Conservation (phyloP, 768 basidiomycete genomes). For the Tephrocybe sp. region DNA sequence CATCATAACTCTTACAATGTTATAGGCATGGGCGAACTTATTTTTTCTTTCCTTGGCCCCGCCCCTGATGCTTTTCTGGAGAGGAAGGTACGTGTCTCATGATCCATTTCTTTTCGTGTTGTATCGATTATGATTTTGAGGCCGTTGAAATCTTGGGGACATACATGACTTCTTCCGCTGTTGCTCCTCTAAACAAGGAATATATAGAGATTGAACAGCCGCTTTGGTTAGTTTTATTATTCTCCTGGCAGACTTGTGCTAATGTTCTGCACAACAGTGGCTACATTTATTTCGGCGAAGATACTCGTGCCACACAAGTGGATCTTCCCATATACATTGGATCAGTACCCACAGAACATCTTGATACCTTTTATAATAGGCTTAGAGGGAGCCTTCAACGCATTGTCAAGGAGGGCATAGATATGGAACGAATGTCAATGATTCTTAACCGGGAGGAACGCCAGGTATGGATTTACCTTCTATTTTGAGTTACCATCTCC, state of each 20-base stretch:
- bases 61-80: slow-evolving; percentile 66
- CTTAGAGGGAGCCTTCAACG: slow-evolving; percentile 66
- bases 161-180: slow-evolving; percentile 85
- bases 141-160: slow-evolving; percentile 84
- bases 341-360: slow-evolving; percentile 78
- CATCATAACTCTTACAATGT: slow-evolving; percentile 1
- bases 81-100: slow-evolving; percentile 46
- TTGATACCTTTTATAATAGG: slow-evolving; percentile 68
- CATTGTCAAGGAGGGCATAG: slow-evolving; percentile 73
- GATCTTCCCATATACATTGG: slow-evolving; percentile 77
- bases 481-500: neutral
- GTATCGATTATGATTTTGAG: slow-evolving; percentile 27
- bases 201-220: slow-evolving; percentile 91
- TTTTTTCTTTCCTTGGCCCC: slow-evolving; percentile 79
- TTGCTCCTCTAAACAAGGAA: slow-evolving; percentile 84
- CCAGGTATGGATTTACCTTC: slow-evolving; percentile 45
- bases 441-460: slow-evolving; percentile 86
- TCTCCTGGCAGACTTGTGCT: neutral
- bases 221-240: slow-evolving; percentile 56
- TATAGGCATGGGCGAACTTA: slow-evolving; percentile 74
- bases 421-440: slow-evolving; percentile 88
- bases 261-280: slow-evolving; percentile 43
- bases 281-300: slow-evolving; percentile 82
- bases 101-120: neutral
- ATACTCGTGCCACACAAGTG: slow-evolving; percentile 65